phyloP scores from a whole-genome alignment of 495 filamentous ascomycete species.

The Xylaria nigripes region DNA sequence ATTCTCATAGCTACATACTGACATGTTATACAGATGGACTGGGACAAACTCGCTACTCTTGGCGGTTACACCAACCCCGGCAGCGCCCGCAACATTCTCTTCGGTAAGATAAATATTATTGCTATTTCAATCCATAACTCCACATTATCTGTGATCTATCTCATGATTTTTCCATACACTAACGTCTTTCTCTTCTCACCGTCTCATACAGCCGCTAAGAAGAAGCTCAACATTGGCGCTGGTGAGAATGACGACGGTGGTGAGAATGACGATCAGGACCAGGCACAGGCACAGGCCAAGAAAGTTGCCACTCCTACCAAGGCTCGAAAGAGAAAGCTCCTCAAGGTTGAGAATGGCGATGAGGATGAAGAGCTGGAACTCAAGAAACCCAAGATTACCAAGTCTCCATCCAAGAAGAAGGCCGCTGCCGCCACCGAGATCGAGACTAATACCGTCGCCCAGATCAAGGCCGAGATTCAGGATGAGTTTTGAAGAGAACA shows the following conservation, averaged over 20 bases:
- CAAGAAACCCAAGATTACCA: background rate
- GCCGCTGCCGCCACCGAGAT: conserved; percentile 1
- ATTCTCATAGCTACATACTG: background rate
- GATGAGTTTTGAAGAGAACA: no score
- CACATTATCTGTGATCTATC: no score
- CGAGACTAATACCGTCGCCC: background rate
- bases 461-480: background rate
- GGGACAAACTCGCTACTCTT: conserved; percentile 15
- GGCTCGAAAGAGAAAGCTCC: background rate
- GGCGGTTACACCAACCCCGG: conserved; percentile 14
- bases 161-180: background rate
- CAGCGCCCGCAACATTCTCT: conserved; percentile 11
- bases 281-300: conserved; percentile 7
- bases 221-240: conserved; percentile 6
- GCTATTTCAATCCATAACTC: background rate
- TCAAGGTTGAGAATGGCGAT: background rate
- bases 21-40: conserved; percentile 18
- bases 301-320: conserved; percentile 6
- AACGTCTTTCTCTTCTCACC: background rate
- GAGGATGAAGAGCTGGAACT: background rate
- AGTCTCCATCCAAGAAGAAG: background rate
- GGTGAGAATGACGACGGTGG: background rate
- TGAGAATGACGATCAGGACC: background rate
- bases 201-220: conserved; percentile 9
- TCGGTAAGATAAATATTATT: conserved; percentile 6